Base-by-base conservation (phyloP, 306 rosid genomes). In the Argentina anserina region DNA sequence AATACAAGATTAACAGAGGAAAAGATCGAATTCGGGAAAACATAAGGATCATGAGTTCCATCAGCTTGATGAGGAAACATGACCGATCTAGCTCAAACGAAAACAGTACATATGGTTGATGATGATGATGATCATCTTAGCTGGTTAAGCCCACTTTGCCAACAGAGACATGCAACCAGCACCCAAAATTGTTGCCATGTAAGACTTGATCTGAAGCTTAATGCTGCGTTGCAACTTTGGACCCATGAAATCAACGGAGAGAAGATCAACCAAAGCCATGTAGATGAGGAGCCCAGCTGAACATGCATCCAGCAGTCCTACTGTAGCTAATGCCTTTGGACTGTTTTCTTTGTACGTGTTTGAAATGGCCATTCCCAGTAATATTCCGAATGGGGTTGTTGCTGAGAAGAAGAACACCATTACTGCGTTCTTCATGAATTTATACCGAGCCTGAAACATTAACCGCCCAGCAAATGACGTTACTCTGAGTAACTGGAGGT, bases 221-320 rank as follows among this genome's bases (percentile, higher is more conserved):
- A 85, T 69, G 79, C 85, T 85, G 18, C 77, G 76, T 65, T 89
- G 95, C 81, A 88, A 36, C 67, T 79, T 87, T 3, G 82, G 83
- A 23, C 89, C 82, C 95, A 91, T 85, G 67, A 91, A 91, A 58
- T 88, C 97, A 1, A 95, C 84, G 15, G 95, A 61, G 7, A 91
- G 90, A 23, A 91, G 88, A n/a, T 88, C 92, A 66, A 91, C 95
- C 70, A 91, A 56, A 63, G 92, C 92, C 95, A 88, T 91, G 80
- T 91, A 91, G 76, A 91, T 85, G 37, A 91, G 42, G 64, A 91
- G 88, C 4, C 97, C 92, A 26, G 92, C 92, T 0, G 97, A 91
- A 1, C 90, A 88, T 13, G 88, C 95, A 73, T 91, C 84, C 0
- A 91, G 90, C 47, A 88, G 45, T 18, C 97, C 97, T 3, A 85